Percentiles rank a stretch among this genome's conserved stretches.
Conservation (phyloP, 2,329 filamentous ascomycete species). For the Talaromyces sp. region DNA sequence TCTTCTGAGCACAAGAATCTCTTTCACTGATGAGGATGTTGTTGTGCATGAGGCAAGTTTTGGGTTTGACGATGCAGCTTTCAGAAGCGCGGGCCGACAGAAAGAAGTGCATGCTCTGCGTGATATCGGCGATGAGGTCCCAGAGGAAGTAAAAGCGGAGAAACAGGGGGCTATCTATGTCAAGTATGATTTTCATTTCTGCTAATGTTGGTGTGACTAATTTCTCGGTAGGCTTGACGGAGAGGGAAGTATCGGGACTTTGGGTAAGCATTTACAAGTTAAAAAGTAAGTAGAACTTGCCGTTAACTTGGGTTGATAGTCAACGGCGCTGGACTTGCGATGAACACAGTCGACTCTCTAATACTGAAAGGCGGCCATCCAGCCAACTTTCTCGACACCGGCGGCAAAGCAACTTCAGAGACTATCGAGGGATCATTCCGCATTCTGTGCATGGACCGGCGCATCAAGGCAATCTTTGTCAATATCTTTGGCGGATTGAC, state of each 20-base stretch:
- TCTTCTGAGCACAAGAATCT: slow-evolving; percentile 49
- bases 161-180: slow-evolving; percentile 74
- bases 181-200: slow-evolving; percentile 38
- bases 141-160: slow-evolving; percentile 57
- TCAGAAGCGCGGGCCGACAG: slow-evolving; percentile 57
- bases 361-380: slow-evolving; percentile 60
- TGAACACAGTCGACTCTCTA: slow-evolving; percentile 84
- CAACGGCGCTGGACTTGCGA: slow-evolving; percentile 82
- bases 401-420: slow-evolving; percentile 76
- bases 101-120: slow-evolving; percentile 54
- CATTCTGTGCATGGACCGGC: slow-evolving; percentile 63
- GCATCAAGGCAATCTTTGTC: slow-evolving; percentile 67
- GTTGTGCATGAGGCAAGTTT: slow-evolving; percentile 52
- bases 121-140: slow-evolving; percentile 46
- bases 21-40: slow-evolving; percentile 38
- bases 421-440: slow-evolving; percentile 74
- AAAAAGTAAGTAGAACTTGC: background rate
- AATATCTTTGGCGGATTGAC: slow-evolving; percentile 68
- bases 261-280: slow-evolving; percentile 37
- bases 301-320: slow-evolving; percentile 39
- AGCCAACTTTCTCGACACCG: slow-evolving; percentile 84
- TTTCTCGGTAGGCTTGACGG: slow-evolving; percentile 33
- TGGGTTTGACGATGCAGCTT: slow-evolving; percentile 66
- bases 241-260: slow-evolving; percentile 64
- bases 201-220: slow-evolving; percentile 3